Conservation (phyloP, 768 basidiomycete genomes). For the Tylopilus plumbeoviolaceoides region DNA sequence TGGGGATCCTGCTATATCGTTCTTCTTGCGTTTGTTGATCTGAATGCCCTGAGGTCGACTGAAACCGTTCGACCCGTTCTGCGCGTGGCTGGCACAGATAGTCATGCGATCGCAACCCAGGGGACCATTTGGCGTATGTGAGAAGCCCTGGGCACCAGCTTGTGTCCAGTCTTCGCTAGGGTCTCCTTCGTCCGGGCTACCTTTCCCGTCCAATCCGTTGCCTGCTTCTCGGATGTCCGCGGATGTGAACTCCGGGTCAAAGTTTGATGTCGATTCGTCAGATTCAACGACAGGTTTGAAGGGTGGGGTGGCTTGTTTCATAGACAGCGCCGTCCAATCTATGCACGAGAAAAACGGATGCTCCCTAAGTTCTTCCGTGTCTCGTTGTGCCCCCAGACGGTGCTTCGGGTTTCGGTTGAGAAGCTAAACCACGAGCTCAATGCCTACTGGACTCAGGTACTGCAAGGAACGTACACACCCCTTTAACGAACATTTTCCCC, state of each 20-base stretch:
- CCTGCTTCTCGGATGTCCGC: constrained; percentile 81
- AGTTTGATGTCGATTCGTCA: constrained; percentile 97
- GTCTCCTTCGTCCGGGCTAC: constrained; percentile 51
- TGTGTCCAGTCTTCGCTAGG: constrained; percentile 59
- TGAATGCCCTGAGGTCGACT: constrained; percentile 39
- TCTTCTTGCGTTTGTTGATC: constrained; percentile 47
- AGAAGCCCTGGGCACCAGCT: constrained; percentile 29
- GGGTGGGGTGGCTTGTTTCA: constrained; percentile 90
- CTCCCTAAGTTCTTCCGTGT: constrained; percentile 91
- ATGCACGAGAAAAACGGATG: constrained; percentile 91
- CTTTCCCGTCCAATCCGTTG: constrained; percentile 45
- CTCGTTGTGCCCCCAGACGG: constrained; percentile 86
- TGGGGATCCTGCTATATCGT: constrained; percentile 52
- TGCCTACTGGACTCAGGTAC: constrained; percentile 9
- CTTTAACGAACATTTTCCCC: constrained; percentile 98
- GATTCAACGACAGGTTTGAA: constrained; percentile 98
- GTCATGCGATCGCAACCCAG: constrained; percentile 54
- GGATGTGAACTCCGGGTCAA: constrained; percentile 95
- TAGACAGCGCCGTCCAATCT: constrained; percentile 86
- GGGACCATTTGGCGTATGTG: constrained; percentile 73
- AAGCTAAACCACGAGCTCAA: constrained; percentile 50
- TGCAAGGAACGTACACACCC: constrained; percentile 52
- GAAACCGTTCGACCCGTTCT: constrained; percentile 18
- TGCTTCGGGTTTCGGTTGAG: constrained; percentile 98
- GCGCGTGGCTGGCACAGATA: constrained; percentile 9